Evolutionary conservation across 257 asterid genomes (phyloP).

Genomic region (Linderniella brevidens): DNA sequence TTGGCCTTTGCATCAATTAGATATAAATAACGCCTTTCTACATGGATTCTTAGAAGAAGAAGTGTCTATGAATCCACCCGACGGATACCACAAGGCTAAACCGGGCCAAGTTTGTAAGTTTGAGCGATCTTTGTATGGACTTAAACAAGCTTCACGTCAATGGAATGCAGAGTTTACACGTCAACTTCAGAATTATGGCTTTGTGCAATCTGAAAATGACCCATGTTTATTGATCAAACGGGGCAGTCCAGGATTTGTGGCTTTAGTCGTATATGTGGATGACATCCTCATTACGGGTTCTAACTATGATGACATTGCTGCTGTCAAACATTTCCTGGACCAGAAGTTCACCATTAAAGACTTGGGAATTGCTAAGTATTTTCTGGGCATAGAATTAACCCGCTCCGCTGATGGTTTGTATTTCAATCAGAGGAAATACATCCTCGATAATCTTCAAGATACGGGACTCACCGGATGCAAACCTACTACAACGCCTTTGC

Average conservation of each 20-base stretch:
- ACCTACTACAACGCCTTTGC: background rate
- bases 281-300: background rate
- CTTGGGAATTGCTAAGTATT: background rate
- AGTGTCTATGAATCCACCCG: background rate
- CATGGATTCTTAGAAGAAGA: conserved; percentile 2
- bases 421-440: background rate
- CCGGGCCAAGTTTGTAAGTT: background rate
- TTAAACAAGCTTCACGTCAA: background rate
- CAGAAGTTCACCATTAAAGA: background rate
- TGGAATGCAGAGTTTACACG: background rate
- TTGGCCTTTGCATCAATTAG: background rate
- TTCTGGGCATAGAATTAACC: background rate
- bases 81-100: background rate
- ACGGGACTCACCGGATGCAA: background rate
- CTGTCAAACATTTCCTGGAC: background rate
- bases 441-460: background rate
- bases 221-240: background rate
- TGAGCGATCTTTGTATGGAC: background rate
- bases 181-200: background rate
- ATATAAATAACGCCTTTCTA: conserved; percentile 1
- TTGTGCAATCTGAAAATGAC: background rate
- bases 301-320: background rate
- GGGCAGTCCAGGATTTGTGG: background rate
- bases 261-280: background rate
- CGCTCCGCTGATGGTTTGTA: background rate